Evolutionary conservation across 345 rosid genomes (phyloP), one percentile per base, ranked within the genome.

Genomic region (Melastoma malabathricum): DNA sequence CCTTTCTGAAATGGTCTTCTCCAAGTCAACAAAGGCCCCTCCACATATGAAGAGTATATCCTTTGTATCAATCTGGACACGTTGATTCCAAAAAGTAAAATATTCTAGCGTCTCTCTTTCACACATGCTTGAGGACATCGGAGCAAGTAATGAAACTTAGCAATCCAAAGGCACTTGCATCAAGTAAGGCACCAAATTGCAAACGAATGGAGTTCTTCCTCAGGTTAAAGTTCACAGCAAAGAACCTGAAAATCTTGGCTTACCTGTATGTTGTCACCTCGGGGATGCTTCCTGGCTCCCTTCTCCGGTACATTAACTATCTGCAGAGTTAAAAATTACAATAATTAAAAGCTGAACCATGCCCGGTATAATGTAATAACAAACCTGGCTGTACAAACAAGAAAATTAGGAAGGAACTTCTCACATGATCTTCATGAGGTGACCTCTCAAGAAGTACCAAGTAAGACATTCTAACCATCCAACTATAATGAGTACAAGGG

Each of bases 261-360:
- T 68, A 90, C 98, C 94, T 90, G 98, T 73, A 90, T 74, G 69
- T 79, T 89, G 69, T 86, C 96, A 62, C 89, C 89, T 52, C 96
- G 80, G 56, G 98, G 96, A 74, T 90, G 98, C 75, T 90, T 90
- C 75, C 98, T 84, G 49, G 96, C 92, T 43, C 96, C 98, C 62
- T 90, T 90, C 79, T 89, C 96, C 19, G 98, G 98, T 72, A 90
- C 96, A 66, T 77, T 90, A 38, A 90, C 96, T 20, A 80, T 77
- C 98, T 90, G 89, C 41, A 55, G 23, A 64, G 50, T 41, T 68
- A 45, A 31, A 71, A 50, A 46, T 69, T 48, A 20, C n/a, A 48
- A 10, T 25, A 10, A 44, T 13, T 18, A 45, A 4, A 23, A 13
- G 38, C 47, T 13, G 17, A 46, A 38, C 15, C 45, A 12, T 12